These are phyloP conservation scores for Serendipita sp. DNA, from an alignment of 1,284 basidiomycete species.

Conservation along the genomic window DNA sequence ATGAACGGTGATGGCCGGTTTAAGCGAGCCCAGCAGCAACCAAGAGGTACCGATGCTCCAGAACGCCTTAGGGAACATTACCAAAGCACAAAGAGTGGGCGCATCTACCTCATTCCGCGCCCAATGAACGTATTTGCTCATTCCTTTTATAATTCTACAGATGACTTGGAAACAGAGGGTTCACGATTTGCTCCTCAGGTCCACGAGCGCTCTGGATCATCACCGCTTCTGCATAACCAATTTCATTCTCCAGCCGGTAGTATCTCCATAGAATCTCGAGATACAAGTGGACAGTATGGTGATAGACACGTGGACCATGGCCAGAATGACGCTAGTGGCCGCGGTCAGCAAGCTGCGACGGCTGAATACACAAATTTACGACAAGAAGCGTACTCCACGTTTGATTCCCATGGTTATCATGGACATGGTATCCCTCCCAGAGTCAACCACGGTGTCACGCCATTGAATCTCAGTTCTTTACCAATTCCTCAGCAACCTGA, in stretches of 20 bases:
- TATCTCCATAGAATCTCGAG: not conserved
- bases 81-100: not conserved
- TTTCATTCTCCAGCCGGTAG: not conserved
- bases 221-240: not conserved
- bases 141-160: not conserved
- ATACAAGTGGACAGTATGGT: not conserved
- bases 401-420: not conserved
- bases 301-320: not conserved
- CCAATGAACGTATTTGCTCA: not conserved
- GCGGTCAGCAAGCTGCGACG: not conserved
- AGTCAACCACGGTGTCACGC: not conserved
- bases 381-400: slow-evolving; percentile 1
- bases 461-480: not conserved
- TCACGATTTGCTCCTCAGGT: not conserved
- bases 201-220: not conserved
- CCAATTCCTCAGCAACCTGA: not conserved
- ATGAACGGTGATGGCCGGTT: not conserved
- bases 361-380: not conserved
- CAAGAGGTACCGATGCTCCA: not conserved
- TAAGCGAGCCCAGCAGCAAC: not conserved
- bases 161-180: not conserved
- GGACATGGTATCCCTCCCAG: not conserved
- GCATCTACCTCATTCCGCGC: too few relatives aligned
- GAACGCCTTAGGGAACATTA: not conserved
- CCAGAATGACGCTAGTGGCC: not conserved